Evolutionary conservation across 176 grass and related monocot genomes (phyloP).

Genomic region (Bothriochloa decipiens): DNA sequence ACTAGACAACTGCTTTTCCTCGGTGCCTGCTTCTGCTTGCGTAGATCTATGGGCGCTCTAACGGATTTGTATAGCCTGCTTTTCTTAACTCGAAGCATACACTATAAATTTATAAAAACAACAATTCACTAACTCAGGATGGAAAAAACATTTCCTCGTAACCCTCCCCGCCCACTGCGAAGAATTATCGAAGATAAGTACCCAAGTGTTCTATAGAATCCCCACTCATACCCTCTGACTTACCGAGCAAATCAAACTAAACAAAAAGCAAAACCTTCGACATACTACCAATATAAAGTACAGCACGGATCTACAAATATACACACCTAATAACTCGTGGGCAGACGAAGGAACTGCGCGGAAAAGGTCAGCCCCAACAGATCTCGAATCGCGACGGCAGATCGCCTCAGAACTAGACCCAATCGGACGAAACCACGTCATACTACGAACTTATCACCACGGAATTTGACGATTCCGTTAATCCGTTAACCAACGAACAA

Average conservation of each 20-base stretch:
- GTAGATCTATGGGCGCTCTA: neutral
- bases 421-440: neutral
- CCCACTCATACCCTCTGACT: neutral
- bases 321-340: neutral
- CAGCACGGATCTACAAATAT: conserved; percentile 22
- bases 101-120: neutral
- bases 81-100: neutral
- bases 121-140: neutral
- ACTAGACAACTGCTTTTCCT: neutral
- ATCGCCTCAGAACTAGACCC: neutral
- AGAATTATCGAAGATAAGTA: neutral
- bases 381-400: neutral
- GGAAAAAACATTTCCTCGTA: neutral
- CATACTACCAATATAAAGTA: neutral
- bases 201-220: neutral
- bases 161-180: neutral
- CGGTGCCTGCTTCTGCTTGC: neutral
- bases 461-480: neutral
- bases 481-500: neutral
- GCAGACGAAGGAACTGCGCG: neutral
- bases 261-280: neutral
- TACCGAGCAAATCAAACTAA: neutral
- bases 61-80: neutral
- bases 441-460: neutral
- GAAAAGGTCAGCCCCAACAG: neutral